Evolutionary conservation across 176 grass and related monocot genomes (phyloP).

Genomic region (Triticum timopheevii): DNA sequence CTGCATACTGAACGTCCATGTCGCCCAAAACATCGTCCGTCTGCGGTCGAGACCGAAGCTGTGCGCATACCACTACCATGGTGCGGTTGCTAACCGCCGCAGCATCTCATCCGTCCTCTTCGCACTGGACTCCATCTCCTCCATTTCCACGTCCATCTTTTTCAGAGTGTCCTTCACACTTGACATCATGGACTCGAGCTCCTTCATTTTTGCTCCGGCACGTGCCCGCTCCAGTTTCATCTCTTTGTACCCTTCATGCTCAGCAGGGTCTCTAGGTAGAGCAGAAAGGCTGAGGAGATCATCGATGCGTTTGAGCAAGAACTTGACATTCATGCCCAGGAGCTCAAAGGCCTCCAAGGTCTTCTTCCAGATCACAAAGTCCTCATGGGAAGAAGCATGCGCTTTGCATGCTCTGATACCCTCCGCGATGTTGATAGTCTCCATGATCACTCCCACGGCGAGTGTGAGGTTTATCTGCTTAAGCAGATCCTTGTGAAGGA

Average conservation of each 20-base stretch:
- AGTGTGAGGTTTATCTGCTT: conserved; percentile 34
- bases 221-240: background rate
- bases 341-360: conserved; percentile 39
- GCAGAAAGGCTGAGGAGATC: conserved; percentile 2
- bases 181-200: conserved; percentile 26
- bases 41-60: too few species aligned
- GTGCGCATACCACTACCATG: too few species aligned
- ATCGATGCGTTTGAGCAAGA: conserved; percentile 28
- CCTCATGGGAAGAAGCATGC: background rate
- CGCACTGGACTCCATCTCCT: conserved; percentile 21
- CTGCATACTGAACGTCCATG: too few species aligned
- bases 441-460: conserved; percentile 40
- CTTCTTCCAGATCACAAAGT: conserved; percentile 46
- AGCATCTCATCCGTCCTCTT: background rate
- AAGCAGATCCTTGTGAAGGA: conserved; percentile 39
- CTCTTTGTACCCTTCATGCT: background rate
- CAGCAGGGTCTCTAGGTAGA: too few species aligned
- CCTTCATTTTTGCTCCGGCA: conserved; percentile 1
- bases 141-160: conserved; percentile 31
- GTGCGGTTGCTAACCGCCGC: background rate
- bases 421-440: conserved; percentile 38
- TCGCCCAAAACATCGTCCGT: too few species aligned
- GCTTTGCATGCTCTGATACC: conserved; percentile 30
- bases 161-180: conserved; percentile 21
- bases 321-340: conserved; percentile 40